Evolutionary conservation across 371 early-diverging fungal genomes (phyloP).

Genomic region (Parasitella parasitica): DNA sequence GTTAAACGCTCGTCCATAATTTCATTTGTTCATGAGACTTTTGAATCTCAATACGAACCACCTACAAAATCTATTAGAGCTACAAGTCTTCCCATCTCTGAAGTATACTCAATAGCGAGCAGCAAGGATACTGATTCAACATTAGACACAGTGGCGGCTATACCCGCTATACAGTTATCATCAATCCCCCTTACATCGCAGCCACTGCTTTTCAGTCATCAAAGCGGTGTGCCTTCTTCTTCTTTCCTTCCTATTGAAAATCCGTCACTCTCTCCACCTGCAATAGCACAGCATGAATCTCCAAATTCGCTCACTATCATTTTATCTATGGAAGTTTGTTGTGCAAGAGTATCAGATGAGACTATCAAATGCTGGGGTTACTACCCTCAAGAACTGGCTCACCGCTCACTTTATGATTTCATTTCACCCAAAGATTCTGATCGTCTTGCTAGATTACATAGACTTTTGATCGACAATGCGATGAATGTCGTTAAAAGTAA

Average conservation of each 20-base stretch:
- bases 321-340: slow-evolving; percentile 55
- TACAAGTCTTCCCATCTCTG: not conserved
- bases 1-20: slow-evolving; percentile 6
- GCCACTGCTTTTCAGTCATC: not conserved
- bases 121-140: not conserved
- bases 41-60: not conserved
- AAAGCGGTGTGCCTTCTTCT: not conserved
- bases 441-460: slow-evolving; percentile 43
- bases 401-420: slow-evolving; percentile 58
- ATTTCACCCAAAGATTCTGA: slow-evolving; percentile 45
- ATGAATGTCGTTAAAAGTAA: slow-evolving; percentile 27
- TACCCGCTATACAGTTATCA: not conserved
- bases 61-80: not conserved
- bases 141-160: not conserved
- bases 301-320: slow-evolving; percentile 29
- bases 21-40: slow-evolving; percentile 26
- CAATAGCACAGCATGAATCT: not conserved
- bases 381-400: slow-evolving; percentile 58
- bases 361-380: slow-evolving; percentile 54
- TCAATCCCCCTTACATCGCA: not conserved
- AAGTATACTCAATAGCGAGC: not conserved
- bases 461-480: slow-evolving; percentile 50
- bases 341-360: slow-evolving; percentile 60
- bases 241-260: not conserved
- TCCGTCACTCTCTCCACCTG: not conserved